Evolutionary conservation across 805 yeast species (phyloP).

Genomic region (Saccharomycopsis sp.): DNA sequence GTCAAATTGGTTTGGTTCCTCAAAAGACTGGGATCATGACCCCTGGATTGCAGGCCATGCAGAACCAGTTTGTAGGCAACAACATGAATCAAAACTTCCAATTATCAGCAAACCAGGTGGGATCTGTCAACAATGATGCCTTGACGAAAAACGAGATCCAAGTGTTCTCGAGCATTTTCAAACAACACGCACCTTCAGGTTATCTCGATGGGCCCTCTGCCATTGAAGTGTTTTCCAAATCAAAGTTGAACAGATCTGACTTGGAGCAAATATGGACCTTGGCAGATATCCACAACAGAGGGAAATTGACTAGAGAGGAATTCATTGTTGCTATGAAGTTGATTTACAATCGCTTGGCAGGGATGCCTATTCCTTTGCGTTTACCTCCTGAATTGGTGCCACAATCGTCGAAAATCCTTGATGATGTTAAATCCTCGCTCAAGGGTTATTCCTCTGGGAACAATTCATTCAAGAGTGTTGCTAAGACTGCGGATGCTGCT

Average conservation of each 20-base stretch:
- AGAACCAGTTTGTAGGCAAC: slow-evolving; percentile 23
- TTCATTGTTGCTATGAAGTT: slow-evolving; percentile 97
- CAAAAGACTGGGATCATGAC: slow-evolving; percentile 65
- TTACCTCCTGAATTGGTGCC: slow-evolving; percentile 89
- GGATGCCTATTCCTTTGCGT: slow-evolving; percentile 70
- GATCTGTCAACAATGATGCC: slow-evolving; percentile 59
- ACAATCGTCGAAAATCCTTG: slow-evolving; percentile 68
- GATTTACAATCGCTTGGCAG: slow-evolving; percentile 83
- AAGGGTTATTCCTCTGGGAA: slow-evolving; percentile 1
- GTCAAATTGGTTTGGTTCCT: slow-evolving; percentile 36
- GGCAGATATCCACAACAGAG: slow-evolving; percentile 74
- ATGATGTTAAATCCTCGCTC: slow-evolving; percentile 61
- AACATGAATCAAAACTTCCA: slow-evolving; percentile 24
- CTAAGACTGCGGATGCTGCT: slow-evolving; percentile 23
- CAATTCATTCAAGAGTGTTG: neutral
- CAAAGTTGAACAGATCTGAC: slow-evolving; percentile 79
- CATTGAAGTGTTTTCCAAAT: slow-evolving; percentile 78
- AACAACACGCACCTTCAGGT: slow-evolving; percentile 42
- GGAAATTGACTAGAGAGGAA: slow-evolving; percentile 79
- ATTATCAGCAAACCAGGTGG: slow-evolving; percentile 27
- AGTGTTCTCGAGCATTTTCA: slow-evolving; percentile 76
- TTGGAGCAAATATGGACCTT: slow-evolving; percentile 87
- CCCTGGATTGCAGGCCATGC: slow-evolving; percentile 27
- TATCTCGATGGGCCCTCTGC: slow-evolving; percentile 73
- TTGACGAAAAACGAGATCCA: slow-evolving; percentile 42